Evolutionary conservation across 192 early-diverging fungal species (phyloP).

Genomic region (Coemansia asiatica): DNA sequence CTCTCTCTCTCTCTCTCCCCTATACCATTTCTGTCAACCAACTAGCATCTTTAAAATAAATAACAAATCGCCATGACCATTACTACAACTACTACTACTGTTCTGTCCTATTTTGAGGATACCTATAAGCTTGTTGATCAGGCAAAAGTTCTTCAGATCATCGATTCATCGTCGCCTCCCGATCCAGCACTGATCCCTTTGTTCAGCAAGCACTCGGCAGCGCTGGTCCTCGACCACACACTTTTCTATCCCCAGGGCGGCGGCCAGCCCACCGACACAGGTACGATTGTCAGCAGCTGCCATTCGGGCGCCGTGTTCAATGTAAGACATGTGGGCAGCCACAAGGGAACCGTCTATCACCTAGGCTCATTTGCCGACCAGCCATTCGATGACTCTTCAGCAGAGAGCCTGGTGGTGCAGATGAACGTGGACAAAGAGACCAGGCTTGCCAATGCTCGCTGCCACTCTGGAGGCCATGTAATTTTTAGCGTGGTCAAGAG

Average conservation of each 20-base stretch:
- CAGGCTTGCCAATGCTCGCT: constrained; percentile 24
- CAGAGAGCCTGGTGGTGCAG: background rate
- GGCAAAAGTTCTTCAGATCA: constrained; percentile 9
- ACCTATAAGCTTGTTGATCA: constrained; percentile 17
- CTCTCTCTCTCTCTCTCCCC: background rate
- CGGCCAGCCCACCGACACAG: constrained; percentile 30
- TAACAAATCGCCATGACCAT: too few species aligned
- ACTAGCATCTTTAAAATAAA: too few species aligned
- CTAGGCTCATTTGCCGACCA: constrained; percentile 7
- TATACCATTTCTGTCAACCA: too few species aligned
- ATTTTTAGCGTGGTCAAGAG: constrained; percentile 28
- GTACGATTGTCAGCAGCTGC: constrained; percentile 8
- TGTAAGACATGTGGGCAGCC: constrained; percentile 15
- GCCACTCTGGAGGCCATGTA: constrained; percentile 32
- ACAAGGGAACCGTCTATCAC: constrained; percentile 21
- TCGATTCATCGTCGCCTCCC: background rate
- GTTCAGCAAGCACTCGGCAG: constrained; percentile 15
- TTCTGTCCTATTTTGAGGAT: constrained; percentile 22
- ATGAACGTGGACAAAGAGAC: constrained; percentile 12
- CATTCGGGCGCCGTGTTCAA: background rate
- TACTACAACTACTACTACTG: too few species aligned
- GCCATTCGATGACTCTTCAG: background rate
- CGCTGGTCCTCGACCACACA: constrained; percentile 20
- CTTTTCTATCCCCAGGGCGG: constrained; percentile 37
- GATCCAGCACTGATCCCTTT: background rate